Evolutionary conservation across 1,139 yeast species (phyloP).

Genomic region (Pneumocystis sp.): DNA sequence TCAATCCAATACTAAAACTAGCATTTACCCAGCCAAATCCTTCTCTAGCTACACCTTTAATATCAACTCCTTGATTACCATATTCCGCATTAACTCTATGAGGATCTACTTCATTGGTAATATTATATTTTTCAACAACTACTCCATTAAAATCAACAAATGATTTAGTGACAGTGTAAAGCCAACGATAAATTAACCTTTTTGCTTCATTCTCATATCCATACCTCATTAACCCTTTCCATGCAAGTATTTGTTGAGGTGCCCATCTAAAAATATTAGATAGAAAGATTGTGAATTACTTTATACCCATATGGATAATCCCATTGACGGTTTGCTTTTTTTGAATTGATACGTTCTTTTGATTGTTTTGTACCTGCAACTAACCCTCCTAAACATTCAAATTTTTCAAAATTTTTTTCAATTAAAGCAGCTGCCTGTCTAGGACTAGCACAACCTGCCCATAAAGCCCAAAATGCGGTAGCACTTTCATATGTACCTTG

Average conservation of each 20-base stretch:
- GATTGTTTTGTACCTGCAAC: constrained; percentile 72
- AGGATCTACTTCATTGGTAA: constrained; percentile 67
- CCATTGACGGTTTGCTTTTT: constrained; percentile 87
- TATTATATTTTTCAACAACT: constrained; percentile 91
- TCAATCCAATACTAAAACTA: constrained; percentile 60
- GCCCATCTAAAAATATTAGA: constrained; percentile 45
- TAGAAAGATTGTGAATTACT: neutral
- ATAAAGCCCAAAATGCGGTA: constrained; percentile 83
- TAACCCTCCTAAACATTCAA: constrained; percentile 80
- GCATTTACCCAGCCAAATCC: constrained; percentile 96
- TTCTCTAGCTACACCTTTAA: constrained; percentile 87
- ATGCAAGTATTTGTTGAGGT: constrained; percentile 89
- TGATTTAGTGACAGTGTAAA: constrained; percentile 75
- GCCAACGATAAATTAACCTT: constrained; percentile 74
- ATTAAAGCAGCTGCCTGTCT: constrained; percentile 62
- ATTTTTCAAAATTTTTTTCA: constrained; percentile 43
- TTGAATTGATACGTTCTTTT: constrained; percentile 55
- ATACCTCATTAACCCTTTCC: constrained; percentile 72
- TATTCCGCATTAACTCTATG: constrained; percentile 92
- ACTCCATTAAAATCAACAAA: constrained; percentile 91
- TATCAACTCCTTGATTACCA: constrained; percentile 90
- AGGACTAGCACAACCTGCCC: constrained; percentile 62
- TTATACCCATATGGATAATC: constrained; percentile 71
- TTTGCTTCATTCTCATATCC: constrained; percentile 54
- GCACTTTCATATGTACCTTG: constrained; percentile 70